Percentiles rank a stretch among this genome's conserved stretches.
Evolutionary conservation across 768 basidiomycete genomes (phyloP).

Genomic region (Lactarius hengduanensis): DNA sequence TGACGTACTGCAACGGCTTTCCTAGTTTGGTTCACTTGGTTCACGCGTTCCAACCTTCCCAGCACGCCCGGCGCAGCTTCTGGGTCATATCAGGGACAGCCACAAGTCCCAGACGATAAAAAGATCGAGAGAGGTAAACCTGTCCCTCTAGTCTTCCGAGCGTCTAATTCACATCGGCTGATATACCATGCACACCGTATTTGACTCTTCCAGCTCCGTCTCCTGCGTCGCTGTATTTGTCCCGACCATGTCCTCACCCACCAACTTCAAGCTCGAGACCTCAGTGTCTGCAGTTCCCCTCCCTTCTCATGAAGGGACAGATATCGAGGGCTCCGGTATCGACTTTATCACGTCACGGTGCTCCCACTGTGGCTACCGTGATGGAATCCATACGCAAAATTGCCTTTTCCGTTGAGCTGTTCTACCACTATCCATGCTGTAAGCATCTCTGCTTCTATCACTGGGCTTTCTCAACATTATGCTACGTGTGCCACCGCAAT

Average conservation of each 20-base stretch:
- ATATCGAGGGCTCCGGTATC: slow-evolving; percentile 36
- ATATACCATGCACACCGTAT: slow-evolving; percentile 14
- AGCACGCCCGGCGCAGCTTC: background rate
- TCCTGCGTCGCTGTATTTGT: slow-evolving; percentile 6
- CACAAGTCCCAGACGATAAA: slow-evolving; percentile 19
- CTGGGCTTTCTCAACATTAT: slow-evolving; percentile 1
- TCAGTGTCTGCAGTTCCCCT: slow-evolving; percentile 3
- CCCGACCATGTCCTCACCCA: slow-evolving; percentile 26
- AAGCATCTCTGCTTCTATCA: background rate
- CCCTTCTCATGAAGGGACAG: slow-evolving; percentile 28
- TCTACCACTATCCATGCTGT: background rate
- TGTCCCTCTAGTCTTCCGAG: background rate
- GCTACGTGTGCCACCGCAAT: slow-evolving; percentile 20
- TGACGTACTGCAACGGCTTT: no score
- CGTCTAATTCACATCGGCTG: background rate
- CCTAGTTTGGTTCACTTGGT: no score
- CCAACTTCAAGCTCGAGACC: slow-evolving; percentile 21
- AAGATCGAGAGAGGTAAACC: slow-evolving; percentile 1
- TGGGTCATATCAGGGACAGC: slow-evolving; percentile 5
- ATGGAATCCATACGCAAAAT: slow-evolving; percentile 47
- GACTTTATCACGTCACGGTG: slow-evolving; percentile 62
- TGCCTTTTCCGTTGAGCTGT: slow-evolving; percentile 52
- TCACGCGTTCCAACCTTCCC: no score
- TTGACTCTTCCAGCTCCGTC: background rate
- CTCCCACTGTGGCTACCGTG: slow-evolving; percentile 62